A percentile compares a stretch with the other conserved stretches of the same genome.
phyloP scores from a whole-genome alignment of 306 rosid genomes.

The Pachyrhizus erosus region DNA sequence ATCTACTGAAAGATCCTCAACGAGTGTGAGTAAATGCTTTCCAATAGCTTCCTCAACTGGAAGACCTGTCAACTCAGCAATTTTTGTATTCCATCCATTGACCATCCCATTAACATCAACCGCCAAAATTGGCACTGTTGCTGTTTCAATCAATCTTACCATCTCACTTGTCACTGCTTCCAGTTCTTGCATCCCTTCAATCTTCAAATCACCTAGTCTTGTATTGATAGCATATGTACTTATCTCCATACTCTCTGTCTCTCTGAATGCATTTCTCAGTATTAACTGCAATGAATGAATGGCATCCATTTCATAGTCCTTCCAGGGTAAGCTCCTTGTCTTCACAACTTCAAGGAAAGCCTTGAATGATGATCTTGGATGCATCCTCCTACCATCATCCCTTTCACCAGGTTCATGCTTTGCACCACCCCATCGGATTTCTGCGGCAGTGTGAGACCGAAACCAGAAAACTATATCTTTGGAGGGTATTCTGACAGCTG shows the following conservation, averaged over 20 bases:
- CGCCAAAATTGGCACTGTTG: conserved; percentile 82
- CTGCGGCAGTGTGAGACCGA: conserved; percentile 72
- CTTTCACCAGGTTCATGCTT: conserved; percentile 74
- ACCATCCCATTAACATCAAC: conserved; percentile 72
- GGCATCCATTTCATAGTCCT: conserved; percentile 88
- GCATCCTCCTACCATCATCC: conserved; percentile 74
- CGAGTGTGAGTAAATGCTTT: conserved; percentile 65
- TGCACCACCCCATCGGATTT: conserved; percentile 86
- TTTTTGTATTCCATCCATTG: conserved; percentile 86
- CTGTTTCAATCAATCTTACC: conserved; percentile 87
- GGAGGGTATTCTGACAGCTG: conserved; percentile 71
- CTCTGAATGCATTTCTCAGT: conserved; percentile 75
- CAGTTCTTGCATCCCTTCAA: conserved; percentile 81
- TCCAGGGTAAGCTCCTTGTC: conserved; percentile 78
- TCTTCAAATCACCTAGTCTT: conserved; percentile 61
- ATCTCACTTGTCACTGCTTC: conserved; percentile 86
- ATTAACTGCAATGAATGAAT: conserved; percentile 91
- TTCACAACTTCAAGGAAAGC: conserved; percentile 87
- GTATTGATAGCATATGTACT: conserved; percentile 50
- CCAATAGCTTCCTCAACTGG: conserved; percentile 79
- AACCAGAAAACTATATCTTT: conserved; percentile 79
- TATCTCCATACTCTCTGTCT: conserved; percentile 39
- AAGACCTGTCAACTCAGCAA: conserved; percentile 79
- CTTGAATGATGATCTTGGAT: conserved; percentile 88
- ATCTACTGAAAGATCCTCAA: conserved; percentile 69